Conservation (phyloP, 2,329 filamentous ascomycete genomes). For the Colletotrichum camelliae region DNA sequence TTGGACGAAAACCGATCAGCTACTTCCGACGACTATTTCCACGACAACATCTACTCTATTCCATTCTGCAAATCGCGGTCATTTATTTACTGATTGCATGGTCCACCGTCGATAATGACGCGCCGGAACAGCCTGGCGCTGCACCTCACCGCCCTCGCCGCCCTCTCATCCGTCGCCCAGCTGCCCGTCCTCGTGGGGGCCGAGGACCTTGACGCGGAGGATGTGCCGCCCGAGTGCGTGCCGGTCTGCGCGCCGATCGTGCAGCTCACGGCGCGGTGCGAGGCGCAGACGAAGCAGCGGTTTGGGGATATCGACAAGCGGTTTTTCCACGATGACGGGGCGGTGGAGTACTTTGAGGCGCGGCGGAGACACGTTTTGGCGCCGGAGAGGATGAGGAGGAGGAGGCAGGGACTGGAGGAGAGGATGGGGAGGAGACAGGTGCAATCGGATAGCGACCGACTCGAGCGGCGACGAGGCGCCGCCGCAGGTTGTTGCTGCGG, state of each 20-base stretch:
- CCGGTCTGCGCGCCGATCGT: neutral
- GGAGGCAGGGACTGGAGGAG: neutral
- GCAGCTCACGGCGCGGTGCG: conserved; percentile 9
- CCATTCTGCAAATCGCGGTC: neutral
- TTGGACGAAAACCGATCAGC: neutral
- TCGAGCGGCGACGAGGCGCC: neutral
- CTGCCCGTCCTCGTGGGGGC: neutral
- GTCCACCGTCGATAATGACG: neutral
- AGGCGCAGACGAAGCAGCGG: neutral
- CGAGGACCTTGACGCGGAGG: conserved; percentile 11
- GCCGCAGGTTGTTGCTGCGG: neutral
- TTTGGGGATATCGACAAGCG: neutral
- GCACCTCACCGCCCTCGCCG: neutral
- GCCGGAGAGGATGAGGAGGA: neutral
- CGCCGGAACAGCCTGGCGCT: neutral
- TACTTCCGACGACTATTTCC: neutral
- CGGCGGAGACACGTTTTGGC: neutral
- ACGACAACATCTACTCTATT: neutral
- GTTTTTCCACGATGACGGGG: neutral
- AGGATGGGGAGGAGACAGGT: neutral
- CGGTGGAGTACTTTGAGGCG: neutral
- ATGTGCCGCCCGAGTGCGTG: conserved; percentile 11
- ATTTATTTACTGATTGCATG: neutral
- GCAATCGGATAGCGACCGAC: neutral
- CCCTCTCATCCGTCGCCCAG: neutral